Percentiles rank a stretch among this genome's conserved stretches.
Conservation (phyloP, 345 rosid species). For the Eucalyptus victrix region DNA sequence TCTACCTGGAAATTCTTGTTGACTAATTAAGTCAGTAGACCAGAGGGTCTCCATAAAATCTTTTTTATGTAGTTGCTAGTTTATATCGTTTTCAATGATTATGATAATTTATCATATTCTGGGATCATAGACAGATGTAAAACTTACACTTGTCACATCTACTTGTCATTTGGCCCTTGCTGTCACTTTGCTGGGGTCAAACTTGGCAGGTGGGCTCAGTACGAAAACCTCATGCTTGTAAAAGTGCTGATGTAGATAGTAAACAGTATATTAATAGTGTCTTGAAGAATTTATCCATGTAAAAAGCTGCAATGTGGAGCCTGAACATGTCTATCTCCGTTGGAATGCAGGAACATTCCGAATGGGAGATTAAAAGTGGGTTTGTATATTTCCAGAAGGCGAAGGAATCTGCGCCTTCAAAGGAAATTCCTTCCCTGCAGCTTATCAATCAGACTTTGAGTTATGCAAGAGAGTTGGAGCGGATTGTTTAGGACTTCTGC, state of each 20-base stretch:
- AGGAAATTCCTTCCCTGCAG: conserved; percentile 95
- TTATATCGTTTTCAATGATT: not conserved
- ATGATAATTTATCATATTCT: not conserved
- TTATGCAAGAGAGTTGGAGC: conserved; percentile 96
- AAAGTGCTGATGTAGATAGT: not conserved
- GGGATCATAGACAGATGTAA: not conserved
- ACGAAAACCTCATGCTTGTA: not conserved
- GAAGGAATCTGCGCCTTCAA: conserved; percentile 80
- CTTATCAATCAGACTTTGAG: conserved; percentile 96
- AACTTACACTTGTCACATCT: not conserved
- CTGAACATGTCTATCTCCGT: not conserved
- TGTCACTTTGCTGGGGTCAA: not conserved
- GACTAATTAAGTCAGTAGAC: not conserved
- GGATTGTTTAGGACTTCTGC: conserved; percentile 47
- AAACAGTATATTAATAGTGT: not conserved
- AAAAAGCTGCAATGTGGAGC: not conserved
- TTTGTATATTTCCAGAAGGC: conserved; percentile 79
- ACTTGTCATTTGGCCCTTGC: not conserved
- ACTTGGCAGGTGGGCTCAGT: not conserved
- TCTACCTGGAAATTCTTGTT: not conserved
- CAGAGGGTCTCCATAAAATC: not conserved
- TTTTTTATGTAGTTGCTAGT: not conserved
- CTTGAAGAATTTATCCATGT: not conserved
- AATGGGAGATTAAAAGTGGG: conserved; percentile 85
- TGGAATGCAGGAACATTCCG: conserved; percentile 70